Evolutionary conservation across 1,284 basidiomycete species (phyloP), one percentile per base, ranked within the genome.

Genomic region (Tilletia caries): DNA sequence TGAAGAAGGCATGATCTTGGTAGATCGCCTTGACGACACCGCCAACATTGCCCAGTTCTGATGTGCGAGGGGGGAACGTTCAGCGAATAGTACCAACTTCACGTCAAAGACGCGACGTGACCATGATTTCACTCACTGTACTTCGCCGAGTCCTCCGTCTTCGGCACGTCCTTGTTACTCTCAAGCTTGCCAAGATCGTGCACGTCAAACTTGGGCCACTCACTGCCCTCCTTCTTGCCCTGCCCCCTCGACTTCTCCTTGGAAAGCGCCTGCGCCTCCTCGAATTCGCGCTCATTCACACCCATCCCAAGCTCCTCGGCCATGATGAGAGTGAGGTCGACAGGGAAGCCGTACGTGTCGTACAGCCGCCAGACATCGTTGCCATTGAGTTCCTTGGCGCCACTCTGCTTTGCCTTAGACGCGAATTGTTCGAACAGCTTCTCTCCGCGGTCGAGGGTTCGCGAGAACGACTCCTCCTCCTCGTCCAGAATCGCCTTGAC

Each of bases 271-370:
- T 95, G 91, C 13, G 96, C 96, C 77, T 89, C 88, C 76, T 94
- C 93, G 77, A 97, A 96, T 77, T 95, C 94, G 54, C 86, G 87
- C 75, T 96, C 90, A 82, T 97, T 93, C 79, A 98, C 89, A 27
- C 87, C 87, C 58, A 99, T 85, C 1, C 90, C 91, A 41, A 93
- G 87, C 84, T 99, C 95, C 83, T 96, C 92, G 29, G 96, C 95
- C 95, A 99, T 98, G 74, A 99, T 87, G 68, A 92, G 89, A 1
- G 96, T 99, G 46, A 99, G 86, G 82, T 99, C 95, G 67, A 94
- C 93, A 0, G 95, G 96, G 87, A 99, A 99, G 52, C 95, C 95
- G 83, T 92, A 99, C 0, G 96, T 98, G 84, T 99, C 96, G 84
- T 98, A 98, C 67, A 99, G 85, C 37, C 92, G 88, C 95, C 95